Base-by-base conservation (phyloP, 352 stramenopile species). In the Globisporangium middletonii region DNA sequence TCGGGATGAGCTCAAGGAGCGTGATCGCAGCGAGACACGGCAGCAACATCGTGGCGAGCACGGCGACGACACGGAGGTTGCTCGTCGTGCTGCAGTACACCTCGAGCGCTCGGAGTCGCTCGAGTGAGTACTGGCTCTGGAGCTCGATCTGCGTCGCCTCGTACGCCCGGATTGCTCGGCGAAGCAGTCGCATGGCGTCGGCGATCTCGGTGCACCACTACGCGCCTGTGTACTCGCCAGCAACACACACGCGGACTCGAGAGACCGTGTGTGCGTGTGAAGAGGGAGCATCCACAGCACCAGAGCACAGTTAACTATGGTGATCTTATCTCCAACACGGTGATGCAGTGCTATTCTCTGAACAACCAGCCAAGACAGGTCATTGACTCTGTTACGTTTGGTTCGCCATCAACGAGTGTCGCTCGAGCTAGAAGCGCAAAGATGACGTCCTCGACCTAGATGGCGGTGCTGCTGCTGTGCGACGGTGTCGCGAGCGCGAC, bases 401-500 rank as follows among this genome's bases (percentile, higher is more conserved):
- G 23, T 23, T 23, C 23, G 23, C 23, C 23, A 23, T 23, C 23
- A 23, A 8, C 30, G 30, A 35, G 30, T 35, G 30, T 35, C 30
- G 30, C 30, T 8, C 7, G 30, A 9, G 30, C 7, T 35, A 8
- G 30, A 35, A 35, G 30, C 30, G 7, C 30, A 35, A 23, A 23
- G 23, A 23, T 23, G 23, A 35, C 30, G 3, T 35, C 30, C 30
- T 35, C 30, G 30, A 35, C 7, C 30, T 35, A 35, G 28, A 26
- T 50, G 38, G 26, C n/a, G 51, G 0, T 1, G 12, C 37, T 43
- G 12, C 37, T 43, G 37, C 37, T 16, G 11, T 38, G 19, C n/a
- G 38, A 50, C 12, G 52, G 19, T 1, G 33, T 50, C 42, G 69
- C 68, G 61, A 91, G 77, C 5, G 77, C 79, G 38, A 84, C 59